Evolutionary conservation across 176 grass and related monocot genomes (phyloP).

Genomic region (Rhynchospora tenuis): DNA sequence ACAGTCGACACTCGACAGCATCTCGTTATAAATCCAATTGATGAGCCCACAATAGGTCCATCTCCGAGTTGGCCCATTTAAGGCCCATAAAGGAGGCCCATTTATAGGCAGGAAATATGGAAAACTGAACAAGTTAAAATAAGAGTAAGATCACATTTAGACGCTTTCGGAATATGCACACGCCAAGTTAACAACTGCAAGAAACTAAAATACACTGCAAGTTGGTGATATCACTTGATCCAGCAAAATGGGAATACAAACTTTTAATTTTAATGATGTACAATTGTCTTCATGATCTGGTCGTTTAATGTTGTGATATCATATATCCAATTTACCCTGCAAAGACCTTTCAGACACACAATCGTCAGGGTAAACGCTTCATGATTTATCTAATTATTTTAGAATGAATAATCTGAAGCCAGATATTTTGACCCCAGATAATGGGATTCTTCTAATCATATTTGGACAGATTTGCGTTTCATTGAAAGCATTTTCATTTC

Average conservation of each 20-base stretch:
- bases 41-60: background rate
- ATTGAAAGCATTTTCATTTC: too few relatives aligned
- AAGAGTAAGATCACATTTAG: background rate
- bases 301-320: background rate
- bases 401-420: background rate
- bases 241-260: background rate
- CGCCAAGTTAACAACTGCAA: background rate
- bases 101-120: background rate
- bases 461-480: too few relatives aligned
- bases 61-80: background rate
- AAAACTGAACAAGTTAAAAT: background rate
- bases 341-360: background rate
- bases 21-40: background rate
- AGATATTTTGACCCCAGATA: background rate
- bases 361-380: background rate
- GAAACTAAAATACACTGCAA: background rate
- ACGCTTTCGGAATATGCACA: background rate
- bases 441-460: background rate
- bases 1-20: background rate
- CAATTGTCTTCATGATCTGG: background rate
- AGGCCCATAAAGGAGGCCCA: background rate
- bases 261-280: background rate
- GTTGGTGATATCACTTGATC: background rate
- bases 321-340: background rate
- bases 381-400: background rate